phyloP scores from a whole-genome alignment of 495 filamentous ascomycete genomes.

The Neurospora tetrasperma region DNA sequence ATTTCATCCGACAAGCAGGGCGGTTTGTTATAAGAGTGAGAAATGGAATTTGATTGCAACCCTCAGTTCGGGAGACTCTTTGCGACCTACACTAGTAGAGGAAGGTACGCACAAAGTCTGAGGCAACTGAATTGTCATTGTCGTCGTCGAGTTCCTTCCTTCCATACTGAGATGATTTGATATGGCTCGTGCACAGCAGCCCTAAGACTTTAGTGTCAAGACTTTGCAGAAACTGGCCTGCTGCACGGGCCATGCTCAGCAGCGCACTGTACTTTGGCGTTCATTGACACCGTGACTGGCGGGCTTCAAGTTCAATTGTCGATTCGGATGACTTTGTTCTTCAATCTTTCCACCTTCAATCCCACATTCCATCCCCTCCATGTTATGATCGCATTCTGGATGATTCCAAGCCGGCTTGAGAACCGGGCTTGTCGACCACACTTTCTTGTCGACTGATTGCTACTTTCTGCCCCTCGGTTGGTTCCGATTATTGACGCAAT shows the following conservation, averaged over 20 bases:
- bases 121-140: no score
- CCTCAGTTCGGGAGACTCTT: no score
- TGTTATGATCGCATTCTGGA: neutral
- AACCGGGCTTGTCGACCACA: neutral
- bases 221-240: neutral
- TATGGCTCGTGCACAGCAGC: neutral
- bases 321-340: neutral
- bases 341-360: neutral
- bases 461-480: neutral
- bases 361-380: neutral
- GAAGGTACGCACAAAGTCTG: no score
- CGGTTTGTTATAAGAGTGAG: neutral
- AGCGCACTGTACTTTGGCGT: neutral
- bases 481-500: neutral
- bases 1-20: neutral
- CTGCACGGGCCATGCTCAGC: neutral
- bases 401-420: neutral
- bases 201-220: neutral
- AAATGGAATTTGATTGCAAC: no score
- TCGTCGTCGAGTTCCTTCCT: neutral
- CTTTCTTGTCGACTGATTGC: no score
- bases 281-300: no score
- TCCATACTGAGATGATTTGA: neutral
- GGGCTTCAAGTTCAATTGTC: neutral
- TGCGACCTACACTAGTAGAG: no score